Evolutionary conservation across 1,139 yeast species (phyloP), one percentile per base, ranked within the genome.

Genomic region (Suhomyces terraborum): DNA sequence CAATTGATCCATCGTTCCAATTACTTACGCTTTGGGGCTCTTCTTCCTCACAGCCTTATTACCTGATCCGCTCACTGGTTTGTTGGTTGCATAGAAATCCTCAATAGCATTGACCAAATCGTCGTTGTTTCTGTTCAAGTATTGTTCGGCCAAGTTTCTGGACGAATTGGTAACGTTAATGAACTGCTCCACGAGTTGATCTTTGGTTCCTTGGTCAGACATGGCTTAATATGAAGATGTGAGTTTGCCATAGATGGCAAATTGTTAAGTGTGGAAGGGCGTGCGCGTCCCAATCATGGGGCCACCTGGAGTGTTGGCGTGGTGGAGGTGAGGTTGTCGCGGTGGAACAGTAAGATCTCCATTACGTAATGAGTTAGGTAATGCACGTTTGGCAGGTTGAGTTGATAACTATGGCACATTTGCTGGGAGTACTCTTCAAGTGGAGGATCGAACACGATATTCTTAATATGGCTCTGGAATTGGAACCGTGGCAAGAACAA

Each of bases 151-250:
- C 48, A 71, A 55, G 46, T 57, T 58, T 41, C 56, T 59, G 23
- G 77, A 63, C 6, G 75, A 51, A 28, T 56, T 61, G 18, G 77
- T 71, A 23, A 69, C 66, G 23, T 60, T 58, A 41, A 77, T 67
- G 56, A 87, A 85, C 53, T 79, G 77, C 17, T 77, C 75, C 32
- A 81, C 64, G 47, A 64, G 53, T 37, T 58, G 58, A 16, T 54
- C 55, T 33, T 49, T 47, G 16, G 56, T 54, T 26, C 27, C 44
- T 26, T 37, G 38, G 26, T 55, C 57, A 8, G 69, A 57, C 61
- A 58, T 58, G 36, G 35, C 38, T 6, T 9, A 32, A 30, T 23
- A 16, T 14, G 31, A 14, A 6, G 22, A n/a, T 8, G 8, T n/a
- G 13, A 29, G 9, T 27, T 32, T 17, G 22, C 6, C 23, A 8